phyloP scores from a whole-genome alignment of 2,329 filamentous ascomycete genomes.

The Byssothecium circinans region DNA sequence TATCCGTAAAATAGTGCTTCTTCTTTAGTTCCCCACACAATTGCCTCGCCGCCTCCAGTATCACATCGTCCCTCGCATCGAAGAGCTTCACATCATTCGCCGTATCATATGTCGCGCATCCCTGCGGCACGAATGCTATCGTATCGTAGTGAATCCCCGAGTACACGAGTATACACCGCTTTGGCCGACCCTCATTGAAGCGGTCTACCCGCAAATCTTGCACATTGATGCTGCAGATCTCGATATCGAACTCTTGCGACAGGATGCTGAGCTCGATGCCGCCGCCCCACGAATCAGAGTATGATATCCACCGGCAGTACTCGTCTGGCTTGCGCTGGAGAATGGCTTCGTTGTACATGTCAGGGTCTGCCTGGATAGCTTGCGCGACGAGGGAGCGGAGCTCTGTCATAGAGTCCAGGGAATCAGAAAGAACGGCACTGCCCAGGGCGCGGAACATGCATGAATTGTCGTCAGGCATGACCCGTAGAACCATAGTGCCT shows the following conservation, averaged over 20 bases:
- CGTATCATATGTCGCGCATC: slow-evolving; percentile 63
- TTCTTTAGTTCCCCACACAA: slow-evolving; percentile 63
- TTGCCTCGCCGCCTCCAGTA: slow-evolving; percentile 60
- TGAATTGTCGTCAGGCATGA: slow-evolving; percentile 96
- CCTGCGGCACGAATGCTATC: slow-evolving; percentile 68
- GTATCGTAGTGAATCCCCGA: slow-evolving; percentile 94
- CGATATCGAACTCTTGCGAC: slow-evolving; percentile 79
- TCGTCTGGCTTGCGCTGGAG: slow-evolving; percentile 69
- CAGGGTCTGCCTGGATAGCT: slow-evolving; percentile 72
- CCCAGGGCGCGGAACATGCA: slow-evolving; percentile 92
- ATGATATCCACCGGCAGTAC: slow-evolving; percentile 81
- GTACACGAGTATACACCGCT: slow-evolving; percentile 80
- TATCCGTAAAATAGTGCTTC: slow-evolving; percentile 87
- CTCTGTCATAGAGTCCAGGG: slow-evolving; percentile 68
- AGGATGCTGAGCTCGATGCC: slow-evolving; percentile 87
- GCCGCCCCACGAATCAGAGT: slow-evolving; percentile 83
- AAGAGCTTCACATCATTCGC: slow-evolving; percentile 82
- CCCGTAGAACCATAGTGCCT: slow-evolving; percentile 70
- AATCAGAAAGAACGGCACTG: slow-evolving; percentile 68
- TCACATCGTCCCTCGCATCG: slow-evolving; percentile 56
- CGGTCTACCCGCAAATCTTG: slow-evolving; percentile 67
- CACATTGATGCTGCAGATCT: slow-evolving; percentile 84
- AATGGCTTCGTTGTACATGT: slow-evolving; percentile 73
- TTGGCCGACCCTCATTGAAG: slow-evolving; percentile 71
- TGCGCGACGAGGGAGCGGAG: slow-evolving; percentile 77